Evolutionary conservation across 2,329 filamentous ascomycete species (phyloP), one percentile per base, ranked within the genome.

Genomic region (Chaetomium olivaceum): DNA sequence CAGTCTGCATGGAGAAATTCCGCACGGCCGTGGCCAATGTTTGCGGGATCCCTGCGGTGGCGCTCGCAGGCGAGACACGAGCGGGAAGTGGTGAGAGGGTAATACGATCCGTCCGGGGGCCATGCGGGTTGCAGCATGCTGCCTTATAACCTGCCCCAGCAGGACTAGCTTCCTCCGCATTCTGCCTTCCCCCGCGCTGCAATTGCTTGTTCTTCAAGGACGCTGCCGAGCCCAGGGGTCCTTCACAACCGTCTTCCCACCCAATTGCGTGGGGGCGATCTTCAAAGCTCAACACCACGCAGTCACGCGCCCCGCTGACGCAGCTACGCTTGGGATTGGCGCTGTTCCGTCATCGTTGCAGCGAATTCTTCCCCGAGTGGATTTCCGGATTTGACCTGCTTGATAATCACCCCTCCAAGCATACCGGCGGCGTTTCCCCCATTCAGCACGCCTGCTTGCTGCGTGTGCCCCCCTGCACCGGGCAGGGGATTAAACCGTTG

Each of bases 91-190:
- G 67, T 59, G 64, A 58, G 57, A 65, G 60, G 64, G 69, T 69
- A 58, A 54, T 58, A 61, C 56, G 57, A 59, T 62, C 52, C 67
- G 68, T 33, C 58, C 57, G 33, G 56, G 62, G 60, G 61, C 39
- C 55, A 57, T 52, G 52, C 51, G 63, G 58, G 52, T 27, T 63
- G 56, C 64, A 64, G 61, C 62, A 46, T 60, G 58, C 51, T 67
- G 58, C 61, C 64, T 70, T 69, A 68, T 68, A 71, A 64, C 61
- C 64, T 68, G 66, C 62, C 61, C 52, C 67, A 64, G 64, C 61
- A 66, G 63, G 63, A 58, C 48, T 65, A 67, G 60, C 62, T 61
- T 64, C 51, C 64, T 71, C 67, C 68, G 64, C 70, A 65, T 67
- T 62, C 57, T 46, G 51, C 29, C 29, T 31, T 31, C 55, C 58